Base-by-base conservation (phyloP, 2,329 filamentous ascomycete species). In the Aspergillus tamarii region DNA sequence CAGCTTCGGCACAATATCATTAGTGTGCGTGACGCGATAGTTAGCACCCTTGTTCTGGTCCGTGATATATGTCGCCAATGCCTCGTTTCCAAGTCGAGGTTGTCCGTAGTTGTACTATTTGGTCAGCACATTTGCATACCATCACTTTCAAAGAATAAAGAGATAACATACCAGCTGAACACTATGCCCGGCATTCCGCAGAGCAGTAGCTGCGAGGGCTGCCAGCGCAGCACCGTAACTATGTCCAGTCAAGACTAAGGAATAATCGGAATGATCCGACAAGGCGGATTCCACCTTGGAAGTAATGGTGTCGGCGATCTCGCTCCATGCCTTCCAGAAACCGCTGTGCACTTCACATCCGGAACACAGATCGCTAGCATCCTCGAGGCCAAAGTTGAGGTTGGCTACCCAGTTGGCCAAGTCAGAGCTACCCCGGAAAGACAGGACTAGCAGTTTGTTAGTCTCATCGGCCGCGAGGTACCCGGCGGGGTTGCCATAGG, bases 161-260 rank as follows among this genome's bases (percentile, higher is more conserved):
- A 6, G 16, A 3, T n/a, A 3, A 39, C 73, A 78, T 54, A 80
- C 82, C 57, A 84, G 68, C 41, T 81, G 77, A 59, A 81, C 72
- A 0, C 65, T 69, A 11, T 74, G 72, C 3, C 81, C 79, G 1
- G 70, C 66, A 12, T 73, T 74, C 4, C 83, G 73, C 21, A 84
- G 65, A 3, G 77, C 77, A 1, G 77, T 79, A 0, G 82, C 79
- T 0, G 78, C 82, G 9, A 85, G 66, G 3, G 73, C 76, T 1
- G 83, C 83, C 23, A 85, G 69, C 1, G 83, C 83, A 36, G 78
- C 83, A 10, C 83, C 83, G 4, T 84, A 75, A 48, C 78, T 81
- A 67, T 85, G 83, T 1, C 83, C 83, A 0, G 81, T 82, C 2
- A 79, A 66, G 1, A 83, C 73, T 59, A 85, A 64, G 28, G 72